These are phyloP conservation scores for Tubosaeta sp. DNA, from an alignment of 768 basidiomycete genomes.

Conservation along the genomic window DNA sequence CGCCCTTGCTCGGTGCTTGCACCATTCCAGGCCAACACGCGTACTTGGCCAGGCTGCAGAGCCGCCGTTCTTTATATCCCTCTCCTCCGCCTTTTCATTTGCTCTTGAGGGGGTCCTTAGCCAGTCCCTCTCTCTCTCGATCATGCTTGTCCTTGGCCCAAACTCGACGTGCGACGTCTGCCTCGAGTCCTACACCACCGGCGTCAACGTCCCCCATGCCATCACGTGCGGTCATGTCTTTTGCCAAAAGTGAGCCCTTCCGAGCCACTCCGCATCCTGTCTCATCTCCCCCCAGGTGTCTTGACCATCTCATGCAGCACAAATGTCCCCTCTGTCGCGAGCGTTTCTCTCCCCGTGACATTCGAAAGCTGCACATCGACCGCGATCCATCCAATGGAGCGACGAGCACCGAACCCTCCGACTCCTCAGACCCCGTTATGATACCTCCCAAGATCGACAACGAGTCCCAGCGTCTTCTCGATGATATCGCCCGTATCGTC, in stretches of 20 bases:
- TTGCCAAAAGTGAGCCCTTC: slow-evolving; percentile 40
- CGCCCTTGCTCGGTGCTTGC: slow-evolving; percentile 21
- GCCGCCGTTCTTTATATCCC: slow-evolving; percentile 22
- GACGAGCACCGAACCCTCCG: slow-evolving; percentile 9
- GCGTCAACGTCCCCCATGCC: slow-evolving; percentile 54
- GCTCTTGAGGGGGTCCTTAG: slow-evolving; percentile 29
- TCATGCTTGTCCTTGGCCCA: slow-evolving; percentile 64
- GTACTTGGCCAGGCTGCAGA: slow-evolving; percentile 23
- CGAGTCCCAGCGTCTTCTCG: slow-evolving; percentile 50
- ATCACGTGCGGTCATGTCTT: slow-evolving; percentile 73
- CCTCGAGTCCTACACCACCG: slow-evolving; percentile 55
- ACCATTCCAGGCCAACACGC: slow-evolving; percentile 28
- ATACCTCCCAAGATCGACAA: slow-evolving; percentile 30
- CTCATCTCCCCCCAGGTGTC: slow-evolving; percentile 32
- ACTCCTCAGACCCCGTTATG: slow-evolving; percentile 18
- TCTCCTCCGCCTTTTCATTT: slow-evolving; percentile 2
- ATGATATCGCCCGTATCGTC: slow-evolving; percentile 50
- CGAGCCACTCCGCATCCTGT: not conserved
- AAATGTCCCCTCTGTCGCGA: slow-evolving; percentile 64
- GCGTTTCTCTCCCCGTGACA: slow-evolving; percentile 42
- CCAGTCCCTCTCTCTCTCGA: slow-evolving; percentile 29
- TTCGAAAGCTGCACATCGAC: slow-evolving; percentile 60
- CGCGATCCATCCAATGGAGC: slow-evolving; percentile 32
- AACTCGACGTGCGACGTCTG: slow-evolving; percentile 75
- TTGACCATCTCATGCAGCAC: slow-evolving; percentile 44